Percentiles rank a stretch among this genome's conserved stretches.
Conservation (phyloP, 495 filamentous ascomycete species). For the Tuber borchii region DNA sequence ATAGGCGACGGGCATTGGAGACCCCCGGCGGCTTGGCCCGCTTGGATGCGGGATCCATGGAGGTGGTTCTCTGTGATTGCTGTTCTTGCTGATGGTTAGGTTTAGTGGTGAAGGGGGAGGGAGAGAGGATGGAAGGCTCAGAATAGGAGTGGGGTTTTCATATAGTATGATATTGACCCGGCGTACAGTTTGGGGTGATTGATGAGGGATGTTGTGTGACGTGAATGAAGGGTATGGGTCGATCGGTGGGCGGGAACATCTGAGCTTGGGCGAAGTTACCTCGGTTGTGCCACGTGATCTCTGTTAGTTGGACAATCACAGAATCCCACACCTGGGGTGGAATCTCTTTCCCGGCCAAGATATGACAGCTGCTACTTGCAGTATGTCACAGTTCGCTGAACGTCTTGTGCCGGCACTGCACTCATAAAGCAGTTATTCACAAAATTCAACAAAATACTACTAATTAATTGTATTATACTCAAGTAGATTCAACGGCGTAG, state of each 20-base stretch:
- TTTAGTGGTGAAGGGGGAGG: neutral
- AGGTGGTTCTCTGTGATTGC: neutral
- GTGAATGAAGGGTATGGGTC: neutral
- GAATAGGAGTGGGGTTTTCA: neutral
- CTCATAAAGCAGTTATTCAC: neutral
- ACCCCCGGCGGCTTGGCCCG: neutral
- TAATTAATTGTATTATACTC: neutral
- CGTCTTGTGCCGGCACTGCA: neutral
- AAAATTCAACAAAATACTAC: neutral
- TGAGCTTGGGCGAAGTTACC: neutral
- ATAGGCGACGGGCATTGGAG: constrained; percentile 30
- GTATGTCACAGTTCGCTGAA: neutral
- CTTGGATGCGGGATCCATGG: neutral
- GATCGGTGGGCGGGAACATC: neutral
- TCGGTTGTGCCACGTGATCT: neutral
- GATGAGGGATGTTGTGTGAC: neutral
- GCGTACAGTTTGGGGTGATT: neutral
- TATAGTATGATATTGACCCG: neutral
- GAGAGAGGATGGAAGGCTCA: neutral
- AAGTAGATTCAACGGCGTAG: neutral
- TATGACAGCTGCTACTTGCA: neutral
- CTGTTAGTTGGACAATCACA: neutral
- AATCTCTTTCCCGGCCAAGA: too few relatives aligned
- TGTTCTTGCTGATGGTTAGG: neutral
- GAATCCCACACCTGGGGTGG: too few relatives aligned